These are phyloP conservation scores for Fagus crenata DNA, from an alignment of 306 rosid genomes.

Conservation along the genomic window DNA sequence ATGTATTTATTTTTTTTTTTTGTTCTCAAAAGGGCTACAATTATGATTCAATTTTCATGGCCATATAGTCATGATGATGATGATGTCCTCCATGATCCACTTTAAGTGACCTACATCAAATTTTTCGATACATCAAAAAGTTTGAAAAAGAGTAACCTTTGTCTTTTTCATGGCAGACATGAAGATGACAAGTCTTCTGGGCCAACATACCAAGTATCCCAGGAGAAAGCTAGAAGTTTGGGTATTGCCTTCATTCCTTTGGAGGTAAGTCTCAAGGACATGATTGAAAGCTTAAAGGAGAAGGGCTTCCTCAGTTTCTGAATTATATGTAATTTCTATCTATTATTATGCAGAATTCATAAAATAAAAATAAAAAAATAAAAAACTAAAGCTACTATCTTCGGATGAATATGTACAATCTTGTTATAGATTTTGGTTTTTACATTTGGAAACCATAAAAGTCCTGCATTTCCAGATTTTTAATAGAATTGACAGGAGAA, in stretches of 20 bases:
- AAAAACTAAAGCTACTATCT: too few relatives aligned
- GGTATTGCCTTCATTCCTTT: constrained; percentile 30
- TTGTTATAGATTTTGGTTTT: too few relatives aligned
- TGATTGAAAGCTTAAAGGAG: constrained; percentile 34
- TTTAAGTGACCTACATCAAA: not conserved
- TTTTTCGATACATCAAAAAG: not conserved
- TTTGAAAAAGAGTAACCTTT: not conserved
- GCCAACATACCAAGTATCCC: constrained; percentile 26
- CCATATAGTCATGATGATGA: too few relatives aligned
- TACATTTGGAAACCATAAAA: too few relatives aligned
- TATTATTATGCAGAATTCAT: too few relatives aligned
- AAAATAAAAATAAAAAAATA: too few relatives aligned
- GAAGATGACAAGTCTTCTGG: constrained; percentile 21
- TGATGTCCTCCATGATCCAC: too few relatives aligned
- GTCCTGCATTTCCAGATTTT: too few relatives aligned
- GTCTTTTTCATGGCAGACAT: not conserved
- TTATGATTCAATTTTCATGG: not conserved
- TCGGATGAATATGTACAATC: too few relatives aligned
- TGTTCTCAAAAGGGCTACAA: too few relatives aligned
- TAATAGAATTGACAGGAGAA: too few relatives aligned
- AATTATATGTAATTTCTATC: not conserved
- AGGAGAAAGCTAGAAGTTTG: constrained; percentile 19
- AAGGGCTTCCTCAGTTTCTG: constrained; percentile 15
- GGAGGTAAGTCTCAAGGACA: constrained; percentile 18
- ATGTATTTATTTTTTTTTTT: too few relatives aligned